Evolutionary conservation across 2,329 filamentous ascomycete genomes (phyloP).

Genomic region (Pseudocercospora fijiensis): DNA sequence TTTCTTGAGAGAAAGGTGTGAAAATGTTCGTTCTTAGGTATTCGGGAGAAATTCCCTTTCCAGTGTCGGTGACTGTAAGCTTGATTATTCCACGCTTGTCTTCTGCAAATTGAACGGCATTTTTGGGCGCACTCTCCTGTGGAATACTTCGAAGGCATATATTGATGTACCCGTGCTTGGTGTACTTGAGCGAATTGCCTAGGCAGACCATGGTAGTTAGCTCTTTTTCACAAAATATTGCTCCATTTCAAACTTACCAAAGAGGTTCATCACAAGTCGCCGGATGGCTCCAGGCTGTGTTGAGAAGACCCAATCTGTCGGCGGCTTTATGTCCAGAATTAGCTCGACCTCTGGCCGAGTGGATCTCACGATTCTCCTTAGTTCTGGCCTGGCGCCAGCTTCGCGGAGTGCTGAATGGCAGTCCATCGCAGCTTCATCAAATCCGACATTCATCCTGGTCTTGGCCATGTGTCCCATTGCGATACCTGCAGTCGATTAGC

Average conservation of each 20-base stretch:
- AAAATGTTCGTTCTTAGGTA: constrained; percentile 62
- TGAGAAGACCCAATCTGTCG: constrained; percentile 24
- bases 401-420: constrained; percentile 8
- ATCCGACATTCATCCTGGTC: constrained; percentile 20
- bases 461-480: constrained; percentile 20
- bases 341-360: constrained; percentile 31
- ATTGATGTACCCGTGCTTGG: constrained; percentile 42
- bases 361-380: constrained; percentile 22
- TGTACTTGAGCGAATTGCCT: constrained; percentile 52
- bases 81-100: constrained; percentile 19
- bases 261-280: constrained; percentile 49
- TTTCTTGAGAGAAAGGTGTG: constrained; percentile 64
- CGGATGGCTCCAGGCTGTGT: constrained; percentile 43
- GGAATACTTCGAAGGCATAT: constrained; percentile 27
- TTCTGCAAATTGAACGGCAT: constrained; percentile 14
- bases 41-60: constrained; percentile 63
- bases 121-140: background rate
- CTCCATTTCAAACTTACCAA: constrained; percentile 45
- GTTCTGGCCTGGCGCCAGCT: constrained; percentile 2
- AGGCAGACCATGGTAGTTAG: constrained; percentile 49
- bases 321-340: constrained; percentile 42
- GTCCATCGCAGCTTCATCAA: constrained; percentile 15
- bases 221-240: constrained; percentile 9
- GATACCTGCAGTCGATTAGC: constrained; percentile 5
- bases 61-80: constrained; percentile 58